A percentile compares a stretch with the other conserved stretches of the same genome.
These are phyloP conservation scores for Knoxia roxburghii DNA, from an alignment of 257 asterid genomes.

Conservation along the genomic window DNA sequence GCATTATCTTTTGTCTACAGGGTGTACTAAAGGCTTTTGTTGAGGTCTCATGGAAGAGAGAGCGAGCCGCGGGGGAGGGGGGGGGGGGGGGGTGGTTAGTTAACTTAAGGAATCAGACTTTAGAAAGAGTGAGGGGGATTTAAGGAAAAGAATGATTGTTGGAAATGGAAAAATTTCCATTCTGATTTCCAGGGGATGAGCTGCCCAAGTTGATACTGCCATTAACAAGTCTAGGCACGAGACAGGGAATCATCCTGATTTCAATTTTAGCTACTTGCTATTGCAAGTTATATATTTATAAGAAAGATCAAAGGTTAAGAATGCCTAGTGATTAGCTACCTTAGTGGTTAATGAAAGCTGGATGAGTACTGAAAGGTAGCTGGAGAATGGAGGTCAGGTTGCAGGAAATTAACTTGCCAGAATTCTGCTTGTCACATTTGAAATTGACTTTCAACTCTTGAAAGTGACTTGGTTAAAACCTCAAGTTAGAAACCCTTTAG, in stretches of 20 bases:
- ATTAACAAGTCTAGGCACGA: background rate
- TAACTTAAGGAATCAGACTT: background rate
- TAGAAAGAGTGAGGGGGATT: background rate
- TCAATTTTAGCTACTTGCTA: background rate
- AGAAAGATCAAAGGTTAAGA: background rate
- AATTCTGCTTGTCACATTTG: background rate
- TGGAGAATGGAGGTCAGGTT: too few species aligned
- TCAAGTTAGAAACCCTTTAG: background rate
- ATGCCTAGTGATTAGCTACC: background rate
- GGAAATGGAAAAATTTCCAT: background rate
- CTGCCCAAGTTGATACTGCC: background rate
- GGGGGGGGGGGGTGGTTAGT: too few species aligned
- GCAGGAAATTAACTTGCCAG: background rate
- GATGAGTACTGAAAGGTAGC: too few species aligned
- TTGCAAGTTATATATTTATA: background rate
- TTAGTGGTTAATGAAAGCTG: background rate
- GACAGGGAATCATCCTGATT: background rate
- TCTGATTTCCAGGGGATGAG: background rate
- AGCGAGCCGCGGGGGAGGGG: too few species aligned
- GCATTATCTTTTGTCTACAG: background rate
- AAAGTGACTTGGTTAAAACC: background rate
- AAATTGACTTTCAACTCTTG: background rate
- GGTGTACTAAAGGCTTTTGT: background rate
- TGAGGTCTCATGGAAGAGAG: background rate
- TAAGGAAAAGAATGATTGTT: too few species aligned